Base-by-base conservation (phyloP, 352 stramenopile species). In the Pythium volutum region DNA sequence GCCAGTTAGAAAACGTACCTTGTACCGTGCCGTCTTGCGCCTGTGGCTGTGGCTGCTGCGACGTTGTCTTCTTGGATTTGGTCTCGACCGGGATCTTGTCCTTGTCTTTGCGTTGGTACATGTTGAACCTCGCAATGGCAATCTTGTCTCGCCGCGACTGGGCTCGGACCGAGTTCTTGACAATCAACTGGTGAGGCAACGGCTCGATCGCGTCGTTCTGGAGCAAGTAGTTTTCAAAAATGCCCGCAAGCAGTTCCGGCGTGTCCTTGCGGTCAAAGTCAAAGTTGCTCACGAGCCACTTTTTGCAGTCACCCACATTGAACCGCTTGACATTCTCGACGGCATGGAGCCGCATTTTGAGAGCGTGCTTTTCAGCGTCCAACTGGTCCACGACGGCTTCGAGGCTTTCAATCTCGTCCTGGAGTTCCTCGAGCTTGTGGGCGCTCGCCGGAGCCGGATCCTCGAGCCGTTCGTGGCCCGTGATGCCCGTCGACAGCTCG, bases 181-280 rank as follows among this genome's bases (percentile, higher is more conserved):
- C 54, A 48, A 82, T 62, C 26, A 82, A 42, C 52, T 84, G 76
- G 52, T 84, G 76, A 3, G 76, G 76, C 26, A 84, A 64, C 22
- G 73, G 69, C 38, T 81, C 60, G 31, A 84, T 26, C 18, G 55
- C 55, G 51, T 77, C 71, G 67, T 76, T 81, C 56, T 82, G 73
- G 58, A 79, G 29, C 22, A 85, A 43, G 39, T 85, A 85, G 62
- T 76, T 73, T 50, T 85, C 76, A 46, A 85, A 77, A 54, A 85
- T 79, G 16, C 63, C 64, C 5, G 69, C 71, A 22, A 85, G 56
- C 45, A 80, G 70, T 54, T 73, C 73, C 18, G 76, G 66, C 4
- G 71, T 73, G 65, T 85, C 76, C 42, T 79, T 79, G 42, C 76
- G 74, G 52, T 85, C 76, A 49, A 85, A 85, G 31, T 82, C 76